A percentile compares a stretch with the other conserved stretches of the same genome.
Conservation (phyloP, 1,284 basidiomycete species). For the Cronartium quercuum region DNA sequence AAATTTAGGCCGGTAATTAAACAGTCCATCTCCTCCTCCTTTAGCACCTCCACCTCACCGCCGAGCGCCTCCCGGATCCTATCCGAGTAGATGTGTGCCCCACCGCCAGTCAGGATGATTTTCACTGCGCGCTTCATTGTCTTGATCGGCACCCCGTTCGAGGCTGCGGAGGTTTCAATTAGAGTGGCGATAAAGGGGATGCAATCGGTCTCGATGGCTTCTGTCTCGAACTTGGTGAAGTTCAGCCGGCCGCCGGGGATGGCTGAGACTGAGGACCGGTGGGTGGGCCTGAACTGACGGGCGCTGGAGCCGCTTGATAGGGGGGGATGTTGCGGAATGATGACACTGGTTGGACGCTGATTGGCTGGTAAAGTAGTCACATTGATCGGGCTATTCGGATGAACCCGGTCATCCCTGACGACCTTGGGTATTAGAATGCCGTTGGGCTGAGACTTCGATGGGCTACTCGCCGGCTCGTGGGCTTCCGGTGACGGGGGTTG, state of each 20-base stretch:
- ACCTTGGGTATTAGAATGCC: conserved; percentile 45
- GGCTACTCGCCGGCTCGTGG: conserved; percentile 41
- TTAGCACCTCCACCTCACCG: conserved; percentile 65
- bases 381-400: not conserved
- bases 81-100: conserved; percentile 89
- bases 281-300: conserved; percentile 57
- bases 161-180: conserved; percentile 74
- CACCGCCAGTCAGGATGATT: conserved; percentile 96
- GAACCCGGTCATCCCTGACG: conserved; percentile 36
- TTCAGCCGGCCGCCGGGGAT: conserved; percentile 95
- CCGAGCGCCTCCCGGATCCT: conserved; percentile 67
- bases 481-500: conserved; percentile 40
- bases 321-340: not conserved
- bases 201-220: conserved; percentile 69
- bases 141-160: conserved; percentile 80
- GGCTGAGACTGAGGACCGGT: conserved; percentile 67
- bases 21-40: conserved; percentile 99
- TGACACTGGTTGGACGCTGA: not conserved
- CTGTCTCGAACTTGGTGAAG: conserved; percentile 95
- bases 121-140: conserved; percentile 91
- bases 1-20: conserved; percentile 95
- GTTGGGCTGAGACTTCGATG: conserved; percentile 43
- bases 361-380: conserved; percentile 13
- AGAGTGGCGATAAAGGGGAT: conserved; percentile 81
- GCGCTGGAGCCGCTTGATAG: conserved; percentile 9